Evolutionary conservation across 2,329 filamentous ascomycete genomes (phyloP), one percentile per base, ranked within the genome.

Genomic region (Coniochaeta sp.): DNA sequence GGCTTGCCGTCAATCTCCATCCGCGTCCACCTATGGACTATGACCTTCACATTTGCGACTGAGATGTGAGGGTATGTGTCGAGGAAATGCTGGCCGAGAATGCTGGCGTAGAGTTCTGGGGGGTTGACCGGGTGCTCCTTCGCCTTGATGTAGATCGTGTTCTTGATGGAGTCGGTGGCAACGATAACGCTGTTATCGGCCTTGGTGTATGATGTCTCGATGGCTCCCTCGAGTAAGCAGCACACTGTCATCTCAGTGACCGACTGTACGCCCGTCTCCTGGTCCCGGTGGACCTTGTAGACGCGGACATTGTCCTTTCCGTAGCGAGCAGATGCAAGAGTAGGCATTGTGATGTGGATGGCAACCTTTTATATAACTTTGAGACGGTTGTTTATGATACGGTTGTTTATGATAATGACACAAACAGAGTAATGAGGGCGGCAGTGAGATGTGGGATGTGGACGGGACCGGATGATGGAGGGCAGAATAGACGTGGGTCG

Each of bases 221-320:
- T 96, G 54, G 91, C 87, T 61, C 94, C 94, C 75, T 97, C 91
- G 27, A 99, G 82, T 49, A 97, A 79, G 57, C 91, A 90, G 73
- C 89, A 89, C 61, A 99, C 88, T 35, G 91, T 96, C 86, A 96
- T 95, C 72, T 99, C 94, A 38, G 87, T 87, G 60, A 97, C 89
- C 7, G 85, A 87, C 71, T 99, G 92, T 20, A 83, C 76, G 52
- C 87, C 87, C 16, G 87, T 86, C 63, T 83, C 76, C 65, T 83
- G 76, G 68, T 97, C 84, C 62, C 83, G 84, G 65, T 95, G 79
- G 64, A 96, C 91, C 73, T 99, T 99, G 83, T 87, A 95, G 63
- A 99, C 83, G 65, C 94, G 91, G 79, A 99, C 87, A 75, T 99
- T 97, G 82, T 97, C 94, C 83, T 99, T 92, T 74, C 88, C 88